phyloP scores from a whole-genome alignment of 2,329 filamentous ascomycete species.

The Colletotrichum abscissum region DNA sequence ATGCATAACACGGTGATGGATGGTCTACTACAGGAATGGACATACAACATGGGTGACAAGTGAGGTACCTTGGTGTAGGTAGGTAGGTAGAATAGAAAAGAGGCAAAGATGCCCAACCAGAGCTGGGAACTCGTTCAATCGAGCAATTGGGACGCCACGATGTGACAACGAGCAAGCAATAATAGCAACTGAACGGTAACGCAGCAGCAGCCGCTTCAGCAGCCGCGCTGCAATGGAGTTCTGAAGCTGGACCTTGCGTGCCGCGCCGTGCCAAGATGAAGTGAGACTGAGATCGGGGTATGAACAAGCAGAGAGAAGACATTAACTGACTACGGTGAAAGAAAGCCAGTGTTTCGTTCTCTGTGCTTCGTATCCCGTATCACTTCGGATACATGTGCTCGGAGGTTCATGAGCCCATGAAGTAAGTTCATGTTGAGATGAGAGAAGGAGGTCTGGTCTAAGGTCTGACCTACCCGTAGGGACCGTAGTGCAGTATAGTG shows the following conservation, averaged over 20 bases:
- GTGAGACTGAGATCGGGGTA: constrained; percentile 1
- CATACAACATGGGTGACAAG: neutral
- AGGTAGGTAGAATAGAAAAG: too few species aligned
- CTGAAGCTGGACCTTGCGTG: neutral
- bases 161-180: neutral
- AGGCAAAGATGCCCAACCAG: too few species aligned
- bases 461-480: neutral
- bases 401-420: neutral
- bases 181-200: neutral
- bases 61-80: neutral
- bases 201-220: neutral
- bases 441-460: neutral
- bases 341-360: too few species aligned
- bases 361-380: neutral
- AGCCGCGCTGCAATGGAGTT: neutral
- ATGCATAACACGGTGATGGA: too few species aligned
- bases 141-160: neutral
- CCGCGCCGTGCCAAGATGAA: neutral
- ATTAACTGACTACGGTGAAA: neutral
- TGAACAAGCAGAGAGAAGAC: neutral
- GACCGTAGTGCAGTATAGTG: too few species aligned
- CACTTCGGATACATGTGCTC: neutral
- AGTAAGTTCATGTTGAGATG: neutral
- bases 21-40: too few species aligned
- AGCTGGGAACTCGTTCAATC: neutral